Base-by-base conservation (phyloP, 345 rosid genomes). In the Euphorbia tirucalli region DNA sequence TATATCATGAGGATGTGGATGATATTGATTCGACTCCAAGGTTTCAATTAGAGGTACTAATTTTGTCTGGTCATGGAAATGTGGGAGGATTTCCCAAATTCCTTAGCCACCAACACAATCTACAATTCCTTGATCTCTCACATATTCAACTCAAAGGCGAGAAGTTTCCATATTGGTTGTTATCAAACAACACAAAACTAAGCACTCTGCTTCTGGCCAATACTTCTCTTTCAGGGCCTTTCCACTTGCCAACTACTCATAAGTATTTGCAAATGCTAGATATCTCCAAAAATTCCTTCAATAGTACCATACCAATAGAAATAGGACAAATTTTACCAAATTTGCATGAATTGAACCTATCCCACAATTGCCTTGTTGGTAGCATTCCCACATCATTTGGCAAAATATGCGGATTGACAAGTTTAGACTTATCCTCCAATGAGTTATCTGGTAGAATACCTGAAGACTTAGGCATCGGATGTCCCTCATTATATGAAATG, bases 161-260 rank as follows among this genome's bases (percentile, higher is more conserved):
- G n/a, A n/a, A n/a, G 27, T 32, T 62, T 62, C 48, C 66, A 32
- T 37, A n/a, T 10, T 62, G 66, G 66, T 62, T 62, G 48, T 9
- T 62, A 35, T 3, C 7, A 0, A 62, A 62, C 25, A 62, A 62
- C 66, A 62, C 66, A 18, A 62, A 62, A 19, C 13, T 62, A 10
- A 9, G 3, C 5, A 3, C 0, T 7, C 48, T 62, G 39, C 3
- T 0, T 11, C 11, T 62, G 35, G 27, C 22, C 48, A 37, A 32
- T 9, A 32, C 22, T 62, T 62, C 66, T 35, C 48, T 62, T n/a
- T 35, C 48, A 9, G 66, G 48, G 5, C 27, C 48, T 62, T 10
- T 62, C 6, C 25, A 62, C 5, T 62, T 62, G n/a, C 27, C 66
- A n/a, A 35, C 21, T 35, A 7, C 32, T 35, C 10, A n/a, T 10